Evolutionary conservation across 345 rosid genomes (phyloP).

Genomic region (Bruguiera parviflora): DNA sequence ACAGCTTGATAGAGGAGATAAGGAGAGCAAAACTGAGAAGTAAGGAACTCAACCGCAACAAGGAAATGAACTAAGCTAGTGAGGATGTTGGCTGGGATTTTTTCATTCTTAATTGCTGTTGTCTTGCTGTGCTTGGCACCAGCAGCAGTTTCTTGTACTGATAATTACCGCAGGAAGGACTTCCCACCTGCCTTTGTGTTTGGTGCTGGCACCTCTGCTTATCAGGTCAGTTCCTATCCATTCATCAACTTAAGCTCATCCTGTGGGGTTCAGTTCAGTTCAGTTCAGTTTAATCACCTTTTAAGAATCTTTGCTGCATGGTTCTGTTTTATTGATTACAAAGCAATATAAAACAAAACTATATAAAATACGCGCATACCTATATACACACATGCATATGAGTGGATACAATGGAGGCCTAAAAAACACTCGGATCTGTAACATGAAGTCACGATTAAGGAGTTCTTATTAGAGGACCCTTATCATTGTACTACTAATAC

Average conservation of each 20-base stretch:
- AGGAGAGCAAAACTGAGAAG: no score
- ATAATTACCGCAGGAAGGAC: constrained; percentile 39
- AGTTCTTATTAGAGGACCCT: no score
- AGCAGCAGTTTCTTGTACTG: constrained; percentile 20
- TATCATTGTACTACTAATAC: no score
- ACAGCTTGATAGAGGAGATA: no score
- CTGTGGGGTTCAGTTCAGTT: no score
- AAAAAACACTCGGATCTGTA: neutral
- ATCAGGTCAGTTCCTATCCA: constrained; percentile 36
- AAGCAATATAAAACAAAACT: neutral
- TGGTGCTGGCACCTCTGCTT: constrained; percentile 59
- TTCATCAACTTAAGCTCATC: neutral
- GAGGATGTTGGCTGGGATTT: neutral
- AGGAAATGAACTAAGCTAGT: no score
- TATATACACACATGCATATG: neutral
- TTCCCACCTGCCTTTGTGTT: constrained; percentile 57
- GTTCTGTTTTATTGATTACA: no score
- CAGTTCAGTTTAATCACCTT: no score
- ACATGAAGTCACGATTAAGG: no score
- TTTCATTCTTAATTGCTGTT: constrained; percentile 12
- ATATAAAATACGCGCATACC: neutral
- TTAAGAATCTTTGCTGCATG: no score
- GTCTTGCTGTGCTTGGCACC: constrained; percentile 11
- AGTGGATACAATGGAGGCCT: neutral
- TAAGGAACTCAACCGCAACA: no score